phyloP scores from a whole-genome alignment of 2,329 filamentous ascomycete species.

The Trichocomaceae sp. region DNA sequence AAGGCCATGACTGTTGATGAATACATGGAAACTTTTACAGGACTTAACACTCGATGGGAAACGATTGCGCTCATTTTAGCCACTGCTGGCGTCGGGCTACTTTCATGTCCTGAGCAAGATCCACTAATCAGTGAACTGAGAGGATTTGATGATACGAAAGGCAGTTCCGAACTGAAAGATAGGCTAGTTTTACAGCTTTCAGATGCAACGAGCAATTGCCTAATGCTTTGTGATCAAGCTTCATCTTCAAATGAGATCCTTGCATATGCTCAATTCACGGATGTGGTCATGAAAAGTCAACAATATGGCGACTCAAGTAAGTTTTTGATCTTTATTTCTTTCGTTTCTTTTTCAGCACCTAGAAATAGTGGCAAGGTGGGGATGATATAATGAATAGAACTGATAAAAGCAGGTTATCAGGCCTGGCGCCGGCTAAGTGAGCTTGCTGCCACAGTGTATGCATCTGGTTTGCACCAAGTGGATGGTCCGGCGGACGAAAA shows the following conservation, averaged over 20 bases:
- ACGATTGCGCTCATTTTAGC: slow-evolving; percentile 31
- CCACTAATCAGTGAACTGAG: slow-evolving; percentile 20
- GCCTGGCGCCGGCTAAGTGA: slow-evolving; percentile 17
- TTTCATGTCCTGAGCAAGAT: slow-evolving; percentile 25
- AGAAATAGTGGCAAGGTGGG: neutral
- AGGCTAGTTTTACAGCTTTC: slow-evolving; percentile 26
- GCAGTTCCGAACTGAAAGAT: slow-evolving; percentile 21
- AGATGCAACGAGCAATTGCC: slow-evolving; percentile 29
- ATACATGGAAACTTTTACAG: slow-evolving; percentile 21
- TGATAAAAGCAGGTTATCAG: slow-evolving; percentile 14
- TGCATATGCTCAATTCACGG: slow-evolving; percentile 31
- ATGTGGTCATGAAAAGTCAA: slow-evolving; percentile 28
- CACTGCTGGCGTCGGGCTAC: slow-evolving; percentile 31
- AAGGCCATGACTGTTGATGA: slow-evolving; percentile 26
- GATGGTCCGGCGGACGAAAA: slow-evolving; percentile 36
- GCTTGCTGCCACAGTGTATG: slow-evolving; percentile 16
- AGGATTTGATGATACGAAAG: neutral
- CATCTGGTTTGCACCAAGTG: slow-evolving; percentile 17
- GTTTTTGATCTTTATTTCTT: slow-evolving; percentile 13
- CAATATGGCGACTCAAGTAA: slow-evolving; percentile 31
- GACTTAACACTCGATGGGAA: slow-evolving; percentile 20
- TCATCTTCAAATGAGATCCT: slow-evolving; percentile 28
- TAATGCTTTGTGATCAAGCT: slow-evolving; percentile 28
- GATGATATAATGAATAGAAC: slow-evolving; percentile 6
- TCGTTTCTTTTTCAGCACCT: neutral